Evolutionary conservation across 2,329 filamentous ascomycete genomes (phyloP).

Genomic region (Diaporthe caulivora): DNA sequence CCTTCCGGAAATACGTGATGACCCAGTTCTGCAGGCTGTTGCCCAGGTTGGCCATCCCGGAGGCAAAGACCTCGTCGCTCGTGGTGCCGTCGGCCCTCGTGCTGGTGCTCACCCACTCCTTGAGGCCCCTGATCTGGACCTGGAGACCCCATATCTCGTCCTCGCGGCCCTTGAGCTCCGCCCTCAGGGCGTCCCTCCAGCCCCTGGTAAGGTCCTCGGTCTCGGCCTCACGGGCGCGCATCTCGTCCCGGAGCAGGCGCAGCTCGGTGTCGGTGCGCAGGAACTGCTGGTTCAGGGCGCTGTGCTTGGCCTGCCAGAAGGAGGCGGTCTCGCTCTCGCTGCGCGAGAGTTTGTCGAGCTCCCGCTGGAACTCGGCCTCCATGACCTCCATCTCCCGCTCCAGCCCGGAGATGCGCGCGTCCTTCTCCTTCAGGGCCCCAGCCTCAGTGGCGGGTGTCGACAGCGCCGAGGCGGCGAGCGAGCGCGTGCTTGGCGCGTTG

Average conservation of each 20-base stretch:
- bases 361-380: constrained; percentile 65
- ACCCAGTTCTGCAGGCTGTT: constrained; percentile 82
- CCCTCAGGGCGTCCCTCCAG: constrained; percentile 61
- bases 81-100: constrained; percentile 71
- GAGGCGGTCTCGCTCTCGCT: constrained; percentile 67
- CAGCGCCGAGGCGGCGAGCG: constrained; percentile 30
- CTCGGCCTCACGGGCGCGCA: constrained; percentile 61
- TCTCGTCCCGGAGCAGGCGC: constrained; percentile 62
- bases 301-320: constrained; percentile 71
- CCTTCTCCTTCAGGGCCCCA: constrained; percentile 56
- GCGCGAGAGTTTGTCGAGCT: constrained; percentile 65
- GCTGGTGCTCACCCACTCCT: constrained; percentile 78
- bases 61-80: constrained; percentile 77
- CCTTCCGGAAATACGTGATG: constrained; percentile 75
- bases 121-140: constrained; percentile 74
- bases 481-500: constrained; percentile 30
- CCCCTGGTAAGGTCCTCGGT: constrained; percentile 60
- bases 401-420: constrained; percentile 65
- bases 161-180: constrained; percentile 63
- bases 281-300: constrained; percentile 64
- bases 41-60: constrained; percentile 71
- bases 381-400: constrained; percentile 65
- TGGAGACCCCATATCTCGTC: constrained; percentile 67
- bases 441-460: constrained; percentile 41
- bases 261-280: constrained; percentile 66